A percentile compares a stretch with the other conserved stretches of the same genome.
phyloP scores from a whole-genome alignment of 2,329 filamentous ascomycete species.

The Aschersonia sp. region DNA sequence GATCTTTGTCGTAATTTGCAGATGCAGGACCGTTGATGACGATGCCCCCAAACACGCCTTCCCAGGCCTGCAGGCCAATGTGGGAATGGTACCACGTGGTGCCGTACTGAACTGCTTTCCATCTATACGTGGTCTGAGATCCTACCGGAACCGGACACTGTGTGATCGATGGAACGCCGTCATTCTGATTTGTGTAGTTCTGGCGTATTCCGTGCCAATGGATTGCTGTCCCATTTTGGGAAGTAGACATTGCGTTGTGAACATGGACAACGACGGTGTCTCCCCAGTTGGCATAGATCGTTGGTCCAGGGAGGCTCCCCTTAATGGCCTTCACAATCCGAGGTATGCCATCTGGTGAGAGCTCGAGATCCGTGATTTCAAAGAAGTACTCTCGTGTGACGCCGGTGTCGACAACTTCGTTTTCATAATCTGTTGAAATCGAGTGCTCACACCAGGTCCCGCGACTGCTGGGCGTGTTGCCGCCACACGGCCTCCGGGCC shows the following conservation, averaged over 20 bases:
- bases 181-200: conserved; percentile 34
- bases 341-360: background rate
- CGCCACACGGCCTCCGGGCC: background rate
- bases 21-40: conserved; percentile 46
- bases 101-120: conserved; percentile 39
- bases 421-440: background rate
- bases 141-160: conserved; percentile 38
- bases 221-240: conserved; percentile 42
- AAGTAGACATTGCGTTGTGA: conserved; percentile 28
- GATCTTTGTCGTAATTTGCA: conserved; percentile 46
- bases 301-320: conserved; percentile 43
- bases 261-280: conserved; percentile 36
- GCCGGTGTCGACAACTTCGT: background rate
- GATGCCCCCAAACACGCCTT: conserved; percentile 46
- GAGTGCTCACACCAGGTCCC: background rate
- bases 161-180: conserved; percentile 38
- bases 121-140: conserved; percentile 39
- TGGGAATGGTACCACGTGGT: conserved; percentile 48
- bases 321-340: conserved; percentile 30
- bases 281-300: conserved; percentile 38
- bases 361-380: background rate
- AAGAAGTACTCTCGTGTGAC: conserved; percentile 1
- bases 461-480: background rate
- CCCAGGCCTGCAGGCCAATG: conserved; percentile 30
- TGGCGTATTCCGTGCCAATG: conserved; percentile 52